Evolutionary conservation across 2,329 filamentous ascomycete genomes (phyloP).

Genomic region (Ophiobolus disseminans): DNA sequence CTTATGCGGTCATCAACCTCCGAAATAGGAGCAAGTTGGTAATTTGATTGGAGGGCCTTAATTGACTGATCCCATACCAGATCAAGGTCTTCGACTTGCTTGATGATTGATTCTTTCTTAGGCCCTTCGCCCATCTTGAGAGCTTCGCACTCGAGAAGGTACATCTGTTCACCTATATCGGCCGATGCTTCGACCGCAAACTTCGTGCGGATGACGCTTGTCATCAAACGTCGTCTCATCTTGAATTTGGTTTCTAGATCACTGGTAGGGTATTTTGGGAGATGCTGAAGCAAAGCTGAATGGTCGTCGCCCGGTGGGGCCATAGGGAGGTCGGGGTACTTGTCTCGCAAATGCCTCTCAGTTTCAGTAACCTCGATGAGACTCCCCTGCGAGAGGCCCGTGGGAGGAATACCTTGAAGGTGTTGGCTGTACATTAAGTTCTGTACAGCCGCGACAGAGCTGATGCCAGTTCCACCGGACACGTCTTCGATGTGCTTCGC

Average conservation of each 20-base stretch:
- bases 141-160: constrained; percentile 37
- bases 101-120: constrained; percentile 28
- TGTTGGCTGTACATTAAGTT: constrained; percentile 32
- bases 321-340: neutral
- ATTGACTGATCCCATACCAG: constrained; percentile 15
- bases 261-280: too few species aligned
- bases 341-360: constrained; percentile 6
- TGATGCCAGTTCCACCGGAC: constrained; percentile 27
- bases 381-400: constrained; percentile 22
- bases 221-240: too few species aligned
- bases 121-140: constrained; percentile 27
- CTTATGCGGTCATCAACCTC: constrained; percentile 40
- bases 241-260: too few species aligned
- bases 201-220: constrained; percentile 11
- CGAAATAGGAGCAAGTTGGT: constrained; percentile 5
- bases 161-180: constrained; percentile 36
- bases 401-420: constrained; percentile 23
- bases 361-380: constrained; percentile 15
- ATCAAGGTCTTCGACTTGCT: constrained; percentile 49
- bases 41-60: constrained; percentile 7
- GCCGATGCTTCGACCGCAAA: constrained; percentile 22
- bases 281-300: too few species aligned
- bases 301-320: neutral
- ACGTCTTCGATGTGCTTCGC: constrained; percentile 32
- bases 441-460: constrained; percentile 11